Percentiles rank a stretch among this genome's conserved stretches.
phyloP scores from a whole-genome alignment of 1,284 basidiomycete genomes.

The Sporisorium iseilematis-ciliati region DNA sequence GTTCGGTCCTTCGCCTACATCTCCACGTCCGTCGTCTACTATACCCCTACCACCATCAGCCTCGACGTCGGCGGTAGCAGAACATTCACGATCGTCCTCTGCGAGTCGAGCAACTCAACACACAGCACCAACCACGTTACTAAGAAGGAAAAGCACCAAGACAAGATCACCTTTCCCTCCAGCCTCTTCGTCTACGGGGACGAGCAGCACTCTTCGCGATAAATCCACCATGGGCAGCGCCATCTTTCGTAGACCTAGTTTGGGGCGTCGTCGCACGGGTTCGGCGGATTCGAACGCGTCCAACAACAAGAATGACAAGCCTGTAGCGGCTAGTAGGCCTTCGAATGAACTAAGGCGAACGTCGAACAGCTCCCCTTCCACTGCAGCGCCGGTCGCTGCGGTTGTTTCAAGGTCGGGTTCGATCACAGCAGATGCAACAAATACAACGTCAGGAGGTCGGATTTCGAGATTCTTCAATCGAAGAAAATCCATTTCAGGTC shows the following conservation, averaged over 20 bases:
- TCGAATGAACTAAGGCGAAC: neutral
- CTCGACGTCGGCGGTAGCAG: neutral
- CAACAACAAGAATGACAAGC: conserved; percentile 4
- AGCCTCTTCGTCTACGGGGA: conserved; percentile 39
- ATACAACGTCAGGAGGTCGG: conserved; percentile 11
- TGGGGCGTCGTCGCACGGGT: conserved; percentile 31
- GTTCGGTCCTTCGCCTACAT: conserved; percentile 10
- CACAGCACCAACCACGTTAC: conserved; percentile 1
- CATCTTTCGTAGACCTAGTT: conserved; percentile 34
- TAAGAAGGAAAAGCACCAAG: conserved; percentile 24
- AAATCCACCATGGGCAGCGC: conserved; percentile 28
- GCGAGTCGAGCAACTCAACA: neutral
- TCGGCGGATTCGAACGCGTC: conserved; percentile 24
- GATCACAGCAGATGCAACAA: neutral
- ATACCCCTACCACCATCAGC: conserved; percentile 7
- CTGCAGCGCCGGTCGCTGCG: conserved; percentile 6
- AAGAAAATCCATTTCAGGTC: conserved; percentile 34
- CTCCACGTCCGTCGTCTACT: conserved; percentile 7
- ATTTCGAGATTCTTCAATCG: conserved; percentile 36
- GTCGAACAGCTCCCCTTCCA: neutral
- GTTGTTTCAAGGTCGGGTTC: neutral
- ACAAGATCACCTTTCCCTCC: conserved; percentile 28
- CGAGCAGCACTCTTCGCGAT: conserved; percentile 31
- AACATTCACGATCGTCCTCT: neutral
- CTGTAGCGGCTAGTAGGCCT: neutral